Base-by-base conservation (phyloP, 1,284 basidiomycete species). In the Coniferiporia sulphurascens region DNA sequence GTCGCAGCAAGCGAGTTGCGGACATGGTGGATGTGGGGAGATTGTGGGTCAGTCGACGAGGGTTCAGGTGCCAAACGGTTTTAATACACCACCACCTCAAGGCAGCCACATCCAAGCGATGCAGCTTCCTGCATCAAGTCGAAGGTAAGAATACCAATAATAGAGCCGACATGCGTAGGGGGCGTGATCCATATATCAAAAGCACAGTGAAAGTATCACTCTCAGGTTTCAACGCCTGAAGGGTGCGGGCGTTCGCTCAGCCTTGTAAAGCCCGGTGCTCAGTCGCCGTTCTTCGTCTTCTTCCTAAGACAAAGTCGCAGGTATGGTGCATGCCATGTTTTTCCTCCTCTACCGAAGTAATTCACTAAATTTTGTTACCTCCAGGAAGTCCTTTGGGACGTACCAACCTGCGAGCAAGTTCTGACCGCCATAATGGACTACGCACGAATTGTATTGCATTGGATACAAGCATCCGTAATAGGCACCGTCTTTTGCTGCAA, bases 1-100 rank as follows among this genome's bases (percentile, higher is more conserved):
- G 34, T n/a, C 52, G 48, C 21, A 59, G 54, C 19, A 54, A 48
- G 12, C 36, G 48, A 43, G 51, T 45, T 55, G 53, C 34, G 35
- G 53, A 12, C 53, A 55, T 55, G 21, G 43, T 19, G n/a, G n/a
- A 22, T 12, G n/a, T 45, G 21, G 38, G 17, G 12, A 15, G 21
- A 38, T n/a, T 46, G 43, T 27, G 17, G 35, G 15, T 36, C 19
- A 9, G 8, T 15, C 19, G 41, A 27, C 41, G 43, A 55, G 15
- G 27, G 17, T n/a, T 46, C 13, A 32, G 21, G 41, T 32, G 15
- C 27, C 27, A 5, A 27, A 27, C 27, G 19, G 12, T 35, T 35
- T 46, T 55, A 34, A 55, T 43, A 41, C 22, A n/a, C 44, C 44
- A 34, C 13, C 17, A 34, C 19, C 22, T 34, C 22, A 9, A 34